Conservation (phyloP, 2,329 filamentous ascomycete genomes). For the Hypoxylon sp. region DNA sequence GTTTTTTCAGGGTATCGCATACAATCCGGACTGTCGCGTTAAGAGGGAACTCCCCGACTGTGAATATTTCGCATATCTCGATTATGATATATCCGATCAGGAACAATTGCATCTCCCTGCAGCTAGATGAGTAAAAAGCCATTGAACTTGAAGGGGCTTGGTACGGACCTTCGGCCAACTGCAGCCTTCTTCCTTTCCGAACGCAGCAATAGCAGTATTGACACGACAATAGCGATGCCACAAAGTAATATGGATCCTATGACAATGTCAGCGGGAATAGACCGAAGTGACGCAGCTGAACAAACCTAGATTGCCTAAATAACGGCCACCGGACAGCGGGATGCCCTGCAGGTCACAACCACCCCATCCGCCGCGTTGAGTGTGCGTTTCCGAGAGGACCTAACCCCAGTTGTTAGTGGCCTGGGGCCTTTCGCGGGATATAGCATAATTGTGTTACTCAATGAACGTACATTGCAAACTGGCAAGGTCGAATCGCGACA, state of each 20-base stretch:
- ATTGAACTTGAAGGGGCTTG: conserved; percentile 1
- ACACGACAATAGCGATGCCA: conserved; percentile 78
- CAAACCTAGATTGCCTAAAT: conserved; percentile 86
- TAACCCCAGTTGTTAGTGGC: conserved; percentile 53
- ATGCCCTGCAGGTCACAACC: conserved; percentile 85
- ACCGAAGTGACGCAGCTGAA: conserved; percentile 36
- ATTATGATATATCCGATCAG: conserved; percentile 87
- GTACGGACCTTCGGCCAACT: conserved; percentile 84
- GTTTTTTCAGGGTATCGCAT: conserved; percentile 54
- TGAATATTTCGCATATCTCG: conserved; percentile 96
- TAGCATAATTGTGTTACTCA: conserved; percentile 4
- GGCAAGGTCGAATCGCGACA: conserved; percentile 87
- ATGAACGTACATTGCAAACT: conserved; percentile 80
- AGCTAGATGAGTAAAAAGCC: conserved; percentile 43
- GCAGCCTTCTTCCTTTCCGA: conserved; percentile 94
- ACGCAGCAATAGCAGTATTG: conserved; percentile 77
- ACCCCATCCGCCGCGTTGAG: conserved; percentile 70
- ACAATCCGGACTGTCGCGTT: conserved; percentile 77
- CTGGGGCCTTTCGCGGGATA: conserved; percentile 14
- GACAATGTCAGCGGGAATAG: conserved; percentile 41
- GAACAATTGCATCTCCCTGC: conserved; percentile 96
- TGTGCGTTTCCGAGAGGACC: conserved; percentile 73
- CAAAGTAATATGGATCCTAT: conserved; percentile 88
- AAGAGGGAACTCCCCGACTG: conserved; percentile 88
- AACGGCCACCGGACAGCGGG: conserved; percentile 70